Evolutionary conservation across 768 basidiomycete species (phyloP).

Genomic region (Phylloporus sp.): DNA sequence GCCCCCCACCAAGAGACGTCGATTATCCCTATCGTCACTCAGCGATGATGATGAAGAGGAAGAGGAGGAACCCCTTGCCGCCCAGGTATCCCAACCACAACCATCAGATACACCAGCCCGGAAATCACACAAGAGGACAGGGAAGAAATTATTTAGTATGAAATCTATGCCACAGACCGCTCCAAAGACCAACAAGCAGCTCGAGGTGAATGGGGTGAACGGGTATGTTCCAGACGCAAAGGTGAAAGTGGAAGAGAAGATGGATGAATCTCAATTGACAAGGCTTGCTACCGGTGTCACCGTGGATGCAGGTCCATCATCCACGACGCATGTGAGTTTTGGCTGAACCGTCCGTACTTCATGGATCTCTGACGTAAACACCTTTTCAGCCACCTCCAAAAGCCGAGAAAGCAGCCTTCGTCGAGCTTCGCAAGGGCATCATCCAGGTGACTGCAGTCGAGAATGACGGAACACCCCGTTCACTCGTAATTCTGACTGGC

Average conservation of each 20-base stretch:
- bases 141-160: constrained; percentile 55
- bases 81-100: constrained; percentile 36
- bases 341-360: not conserved
- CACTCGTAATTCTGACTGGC: constrained; percentile 85
- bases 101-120: constrained; percentile 29
- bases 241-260: constrained; percentile 72
- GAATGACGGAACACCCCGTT: constrained; percentile 73
- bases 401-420: constrained; percentile 72
- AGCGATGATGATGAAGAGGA: constrained; percentile 44
- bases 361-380: not conserved
- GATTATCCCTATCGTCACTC: constrained; percentile 55
- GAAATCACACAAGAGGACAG: constrained; percentile 39
- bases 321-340: constrained; percentile 45
- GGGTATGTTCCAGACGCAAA: constrained; percentile 48
- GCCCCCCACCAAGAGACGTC: constrained; percentile 49
- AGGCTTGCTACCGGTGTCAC: constrained; percentile 79
- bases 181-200: constrained; percentile 40
- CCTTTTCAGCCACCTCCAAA: constrained; percentile 47
- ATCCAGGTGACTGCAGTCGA: constrained; percentile 83
- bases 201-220: constrained; percentile 38
- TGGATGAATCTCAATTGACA: constrained; percentile 73
- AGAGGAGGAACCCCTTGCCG: constrained; percentile 54
- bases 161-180: constrained; percentile 59
- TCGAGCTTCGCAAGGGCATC: constrained; percentile 77
- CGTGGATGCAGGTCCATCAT: constrained; percentile 55